A percentile compares a stretch with the other conserved stretches of the same genome.
Conservation (phyloP, 208 protist genomes). For the Herpetomonas samuelpessoai region DNA sequence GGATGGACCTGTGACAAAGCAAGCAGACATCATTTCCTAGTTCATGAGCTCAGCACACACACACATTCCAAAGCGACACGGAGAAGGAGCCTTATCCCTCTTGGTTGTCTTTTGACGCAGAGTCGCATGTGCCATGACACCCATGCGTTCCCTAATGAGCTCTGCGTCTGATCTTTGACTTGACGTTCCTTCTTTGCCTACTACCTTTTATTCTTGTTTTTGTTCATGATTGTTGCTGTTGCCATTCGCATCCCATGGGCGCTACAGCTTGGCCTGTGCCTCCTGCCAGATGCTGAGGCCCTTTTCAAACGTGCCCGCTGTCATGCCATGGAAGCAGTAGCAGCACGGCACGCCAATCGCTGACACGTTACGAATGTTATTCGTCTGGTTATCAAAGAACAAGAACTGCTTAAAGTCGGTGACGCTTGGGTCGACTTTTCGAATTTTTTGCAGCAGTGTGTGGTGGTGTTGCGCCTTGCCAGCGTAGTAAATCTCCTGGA, state of each 20-base stretch:
- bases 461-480: slow-evolving; percentile 19
- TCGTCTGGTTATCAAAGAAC: slow-evolving; percentile 90
- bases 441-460: slow-evolving; percentile 28
- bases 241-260: too few relatives aligned
- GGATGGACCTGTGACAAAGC: too few relatives aligned
- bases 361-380: slow-evolving; percentile 77
- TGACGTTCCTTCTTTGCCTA: too few relatives aligned
- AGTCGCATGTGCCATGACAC: too few relatives aligned
- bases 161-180: too few relatives aligned
- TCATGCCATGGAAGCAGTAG: slow-evolving; percentile 81
- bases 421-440: slow-evolving; percentile 26
- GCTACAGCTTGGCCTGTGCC: slow-evolving; percentile 9
- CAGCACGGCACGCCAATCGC: slow-evolving; percentile 69
- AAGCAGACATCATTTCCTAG: too few relatives aligned
- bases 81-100: neutral
- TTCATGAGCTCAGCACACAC: too few relatives aligned
- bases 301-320: slow-evolving; percentile 51
- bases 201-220: too few relatives aligned
- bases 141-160: too few relatives aligned
- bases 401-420: slow-evolving; percentile 77
- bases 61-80: neutral
- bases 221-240: neutral
- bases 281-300: slow-evolving; percentile 63
- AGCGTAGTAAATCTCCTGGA: slow-evolving; percentile 74
- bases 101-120: too few relatives aligned